Evolutionary conservation across 73 alveolate genomes (phyloP).

Genomic region (Stentor coeruleus): DNA sequence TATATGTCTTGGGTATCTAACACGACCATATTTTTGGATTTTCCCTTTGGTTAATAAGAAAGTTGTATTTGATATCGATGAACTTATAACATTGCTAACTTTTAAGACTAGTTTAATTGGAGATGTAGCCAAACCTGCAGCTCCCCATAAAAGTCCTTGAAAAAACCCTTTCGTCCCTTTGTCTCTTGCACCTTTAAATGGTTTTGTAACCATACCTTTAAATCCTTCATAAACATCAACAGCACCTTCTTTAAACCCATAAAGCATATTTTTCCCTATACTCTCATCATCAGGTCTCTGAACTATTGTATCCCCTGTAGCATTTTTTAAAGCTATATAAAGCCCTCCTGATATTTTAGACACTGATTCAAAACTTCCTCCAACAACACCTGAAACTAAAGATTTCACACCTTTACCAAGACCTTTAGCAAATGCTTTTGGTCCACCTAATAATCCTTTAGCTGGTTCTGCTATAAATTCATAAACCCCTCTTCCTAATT

Average conservation of each 20-base stretch:
- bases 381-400: slow-evolving; percentile 59
- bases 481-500: slow-evolving; percentile 88
- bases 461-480: slow-evolving; percentile 88
- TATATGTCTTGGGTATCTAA: slow-evolving; percentile 82
- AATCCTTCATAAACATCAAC: slow-evolving; percentile 74
- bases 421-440: slow-evolving; percentile 85
- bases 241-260: slow-evolving; percentile 82
- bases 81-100: slow-evolving; percentile 60
- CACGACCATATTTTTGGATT: slow-evolving; percentile 65
- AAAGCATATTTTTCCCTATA: slow-evolving; percentile 65
- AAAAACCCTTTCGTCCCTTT: slow-evolving; percentile 84
- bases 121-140: slow-evolving; percentile 74
- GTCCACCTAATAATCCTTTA: slow-evolving; percentile 85
- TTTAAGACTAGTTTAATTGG: slow-evolving; percentile 81
- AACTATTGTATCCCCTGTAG: slow-evolving; percentile 59
- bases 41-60: slow-evolving; percentile 60
- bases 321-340: slow-evolving; percentile 45
- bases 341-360: slow-evolving; percentile 85
- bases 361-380: slow-evolving; percentile 79
- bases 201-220: slow-evolving; percentile 76
- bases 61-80: slow-evolving; percentile 74
- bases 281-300: slow-evolving; percentile 70
- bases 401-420: slow-evolving; percentile 86
- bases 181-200: slow-evolving; percentile 73
- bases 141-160: slow-evolving; percentile 80